These are phyloP conservation scores for Acorus gramineus DNA, from an alignment of 106 monocot species.

Conservation along the genomic window DNA sequence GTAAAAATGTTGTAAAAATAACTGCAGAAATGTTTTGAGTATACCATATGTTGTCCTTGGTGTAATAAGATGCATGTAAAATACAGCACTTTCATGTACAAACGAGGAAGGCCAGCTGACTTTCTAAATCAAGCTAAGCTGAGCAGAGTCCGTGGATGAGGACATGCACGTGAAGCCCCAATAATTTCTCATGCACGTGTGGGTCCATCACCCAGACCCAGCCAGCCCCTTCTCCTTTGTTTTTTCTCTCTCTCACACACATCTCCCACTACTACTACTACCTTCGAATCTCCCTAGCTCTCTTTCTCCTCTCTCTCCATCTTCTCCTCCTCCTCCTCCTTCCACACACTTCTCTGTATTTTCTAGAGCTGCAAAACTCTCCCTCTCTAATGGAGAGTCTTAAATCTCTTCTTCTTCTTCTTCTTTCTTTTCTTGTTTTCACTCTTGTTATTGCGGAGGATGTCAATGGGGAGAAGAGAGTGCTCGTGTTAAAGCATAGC, in stretches of 20 bases:
- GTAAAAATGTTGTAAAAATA: too few species aligned
- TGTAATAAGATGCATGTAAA: too few species aligned
- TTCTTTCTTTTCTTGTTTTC: background rate
- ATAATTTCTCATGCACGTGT: conserved; percentile 28
- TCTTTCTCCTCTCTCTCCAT: background rate
- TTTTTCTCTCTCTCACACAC: conserved; percentile 10
- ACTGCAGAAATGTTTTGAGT: too few species aligned
- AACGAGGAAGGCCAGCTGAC: background rate
- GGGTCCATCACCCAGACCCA: conserved; percentile 8
- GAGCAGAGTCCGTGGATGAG: background rate
- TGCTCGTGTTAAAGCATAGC: conserved; percentile 1
- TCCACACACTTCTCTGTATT: background rate
- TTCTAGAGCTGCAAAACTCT: background rate
- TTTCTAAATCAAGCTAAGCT: background rate
- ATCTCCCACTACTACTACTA: conserved; percentile 1
- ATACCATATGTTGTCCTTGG: too few species aligned
- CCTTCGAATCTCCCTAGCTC: background rate
- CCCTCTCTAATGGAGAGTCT: background rate
- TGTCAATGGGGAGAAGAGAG: conserved; percentile 2
- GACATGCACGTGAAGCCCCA: conserved; percentile 33
- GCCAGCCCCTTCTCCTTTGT: conserved; percentile 18
- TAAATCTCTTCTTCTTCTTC: background rate
- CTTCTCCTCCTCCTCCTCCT: background rate
- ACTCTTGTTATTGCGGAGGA: background rate
- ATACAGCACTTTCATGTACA: too few species aligned